phyloP scores from a whole-genome alignment of 805 yeast species.

The Kodamaea kaohsiungensis region DNA sequence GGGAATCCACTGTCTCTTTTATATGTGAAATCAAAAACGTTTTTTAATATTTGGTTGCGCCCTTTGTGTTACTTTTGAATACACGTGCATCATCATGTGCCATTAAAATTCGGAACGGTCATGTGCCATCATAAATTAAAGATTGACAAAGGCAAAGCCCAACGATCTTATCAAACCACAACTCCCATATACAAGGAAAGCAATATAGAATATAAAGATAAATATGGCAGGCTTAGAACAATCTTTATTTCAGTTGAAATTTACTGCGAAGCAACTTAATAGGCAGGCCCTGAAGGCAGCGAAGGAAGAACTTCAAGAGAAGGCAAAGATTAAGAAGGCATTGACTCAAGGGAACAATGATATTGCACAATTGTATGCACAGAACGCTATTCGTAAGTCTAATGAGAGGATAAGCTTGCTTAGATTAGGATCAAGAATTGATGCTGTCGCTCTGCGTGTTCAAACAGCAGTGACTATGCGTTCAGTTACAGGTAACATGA shows the following conservation, averaged over 20 bases:
- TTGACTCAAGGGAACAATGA: slow-evolving; percentile 83
- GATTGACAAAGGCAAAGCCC: neutral
- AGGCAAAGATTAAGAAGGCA: slow-evolving; percentile 87
- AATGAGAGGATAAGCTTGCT: slow-evolving; percentile 82
- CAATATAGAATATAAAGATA: too few relatives aligned
- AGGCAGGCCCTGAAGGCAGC: slow-evolving; percentile 90
- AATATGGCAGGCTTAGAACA: slow-evolving; percentile 31
- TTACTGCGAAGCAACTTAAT: slow-evolving; percentile 90
- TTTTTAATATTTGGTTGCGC: neutral
- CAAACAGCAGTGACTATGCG: slow-evolving; percentile 99
- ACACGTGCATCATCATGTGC: neutral
- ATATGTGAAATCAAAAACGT: neutral
- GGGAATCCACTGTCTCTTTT: neutral
- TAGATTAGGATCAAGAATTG: slow-evolving; percentile 84
- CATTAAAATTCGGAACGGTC: neutral
- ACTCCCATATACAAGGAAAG: too few relatives aligned
- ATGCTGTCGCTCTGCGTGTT: slow-evolving; percentile 93
- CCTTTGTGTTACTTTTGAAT: neutral
- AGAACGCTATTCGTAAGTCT: slow-evolving; percentile 89
- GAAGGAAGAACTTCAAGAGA: slow-evolving; percentile 85
- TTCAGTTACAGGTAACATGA: slow-evolving; percentile 91
- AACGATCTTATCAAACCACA: neutral
- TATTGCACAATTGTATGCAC: slow-evolving; percentile 91
- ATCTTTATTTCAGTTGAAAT: slow-evolving; percentile 40
- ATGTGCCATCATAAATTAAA: neutral